Conservation (phyloP, 176 grass and related monocot genomes). For the Juncus effusus region DNA sequence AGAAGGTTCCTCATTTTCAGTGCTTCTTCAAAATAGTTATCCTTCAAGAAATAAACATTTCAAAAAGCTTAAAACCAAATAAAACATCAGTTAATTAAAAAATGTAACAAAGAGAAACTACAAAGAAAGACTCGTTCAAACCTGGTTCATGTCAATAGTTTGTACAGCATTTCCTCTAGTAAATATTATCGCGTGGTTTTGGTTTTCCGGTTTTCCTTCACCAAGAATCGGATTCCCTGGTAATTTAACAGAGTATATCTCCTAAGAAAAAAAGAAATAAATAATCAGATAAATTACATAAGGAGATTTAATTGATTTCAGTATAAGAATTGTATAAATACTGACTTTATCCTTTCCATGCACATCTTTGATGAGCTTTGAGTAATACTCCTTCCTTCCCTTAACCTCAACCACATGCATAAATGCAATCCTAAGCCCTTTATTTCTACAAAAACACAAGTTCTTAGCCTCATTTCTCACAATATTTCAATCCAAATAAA, state of each 20-base stretch:
- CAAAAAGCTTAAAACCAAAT: neutral
- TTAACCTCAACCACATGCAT: conserved; percentile 69
- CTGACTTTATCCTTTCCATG: conserved; percentile 90
- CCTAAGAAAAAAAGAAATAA: conserved; percentile 30
- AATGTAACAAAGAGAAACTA: too few relatives aligned
- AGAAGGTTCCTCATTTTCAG: conserved; percentile 99
- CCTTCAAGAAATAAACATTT: conserved; percentile 34
- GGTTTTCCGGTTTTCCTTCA: conserved; percentile 98
- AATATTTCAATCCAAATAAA: neutral
- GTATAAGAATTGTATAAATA: neutral
- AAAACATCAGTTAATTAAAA: neutral
- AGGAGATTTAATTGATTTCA: neutral
- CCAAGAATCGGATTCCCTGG: conserved; percentile 94
- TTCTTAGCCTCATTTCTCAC: too few relatives aligned
- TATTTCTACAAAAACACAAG: conserved; percentile 48
- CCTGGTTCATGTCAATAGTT: conserved; percentile 99
- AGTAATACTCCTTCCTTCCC: conserved; percentile 67
- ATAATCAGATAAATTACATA: neutral
- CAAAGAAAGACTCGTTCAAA: conserved; percentile 1
- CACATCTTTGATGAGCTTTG: conserved; percentile 92
- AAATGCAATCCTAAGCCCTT: conserved; percentile 93
- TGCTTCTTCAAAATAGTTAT: conserved; percentile 96
- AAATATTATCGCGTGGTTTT: conserved; percentile 98
- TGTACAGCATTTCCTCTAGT: conserved; percentile 89
- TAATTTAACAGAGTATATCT: conserved; percentile 92